phyloP scores from a whole-genome alignment of 1,139 yeast species.

The Pichia sp. region DNA sequence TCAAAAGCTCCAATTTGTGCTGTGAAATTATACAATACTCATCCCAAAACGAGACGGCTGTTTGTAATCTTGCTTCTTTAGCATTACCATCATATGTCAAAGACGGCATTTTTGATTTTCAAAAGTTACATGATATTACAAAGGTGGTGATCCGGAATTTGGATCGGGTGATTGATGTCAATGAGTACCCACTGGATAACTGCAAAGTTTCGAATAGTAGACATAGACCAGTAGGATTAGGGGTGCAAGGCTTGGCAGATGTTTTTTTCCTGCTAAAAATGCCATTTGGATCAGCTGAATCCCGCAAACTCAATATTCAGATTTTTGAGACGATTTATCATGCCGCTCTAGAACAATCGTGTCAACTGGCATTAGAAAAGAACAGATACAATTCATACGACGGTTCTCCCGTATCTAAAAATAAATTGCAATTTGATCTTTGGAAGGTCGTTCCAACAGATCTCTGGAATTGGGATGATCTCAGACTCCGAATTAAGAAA shows the following conservation, averaged over 20 bases:
- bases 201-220: conserved; percentile 42
- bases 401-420: conserved; percentile 52
- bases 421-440: conserved; percentile 44
- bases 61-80: conserved; percentile 46
- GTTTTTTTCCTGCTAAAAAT: conserved; percentile 42
- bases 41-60: conserved; percentile 47
- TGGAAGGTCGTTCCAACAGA: conserved; percentile 46
- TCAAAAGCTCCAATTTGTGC: conserved; percentile 51
- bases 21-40: conserved; percentile 52
- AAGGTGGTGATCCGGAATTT: conserved; percentile 44
- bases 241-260: conserved; percentile 56
- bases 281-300: conserved; percentile 48
- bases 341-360: conserved; percentile 47
- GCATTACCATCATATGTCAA: conserved; percentile 43
- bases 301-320: conserved; percentile 40
- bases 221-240: conserved; percentile 51
- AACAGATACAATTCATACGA: conserved; percentile 42
- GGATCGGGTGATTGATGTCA: conserved; percentile 45
- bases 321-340: conserved; percentile 54
- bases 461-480: conserved; percentile 45
- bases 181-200: conserved; percentile 42
- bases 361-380: conserved; percentile 39
- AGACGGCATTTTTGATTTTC: conserved; percentile 36
- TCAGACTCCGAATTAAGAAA: conserved; percentile 36
- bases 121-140: conserved; percentile 40